Evolutionary conservation across 1,284 basidiomycete genomes (phyloP), one percentile per base, ranked within the genome.

Genomic region (Pseudozyma sp.): DNA sequence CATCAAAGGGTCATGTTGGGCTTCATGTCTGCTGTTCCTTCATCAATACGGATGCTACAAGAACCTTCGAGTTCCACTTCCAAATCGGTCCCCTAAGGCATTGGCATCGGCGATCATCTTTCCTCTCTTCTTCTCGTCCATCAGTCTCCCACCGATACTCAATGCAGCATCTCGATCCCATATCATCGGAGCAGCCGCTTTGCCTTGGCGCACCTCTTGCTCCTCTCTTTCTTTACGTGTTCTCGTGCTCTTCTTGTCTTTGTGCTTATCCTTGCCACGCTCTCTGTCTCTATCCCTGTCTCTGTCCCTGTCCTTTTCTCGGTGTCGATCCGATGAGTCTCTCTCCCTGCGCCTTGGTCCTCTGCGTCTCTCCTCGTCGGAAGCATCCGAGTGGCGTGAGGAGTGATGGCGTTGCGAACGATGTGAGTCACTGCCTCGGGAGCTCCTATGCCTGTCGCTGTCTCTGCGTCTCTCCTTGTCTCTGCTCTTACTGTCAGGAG

Each of bases 161-260:
- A 78, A 59, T 31, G 69, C 70, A 43, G 68, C 65, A n/a, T 78
- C 77, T 25, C 73, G 53, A 49, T 78, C 77, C 77, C 77, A 78
- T 13, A 78, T 64, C 62, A 70, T 54, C 5, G 77, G 73, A 40
- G 65, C 63, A 3, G 60, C 57, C n/a, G 47, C 45, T 50, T 53
- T 73, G 25, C 69, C 69, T 16, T 58, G 52, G n/a, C 57, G 58
- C 31, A 70, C 66, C 3, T 77, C 70, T 12, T 63, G 52, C 45
- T 77, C 60, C 58, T 77, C 70, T 13, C 60, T 56, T 54, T 77
- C 40, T 36, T 74, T 73, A 48, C 64, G 63, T 54, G 60, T 49
- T 31, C 59, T 61, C 8, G 47, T 54, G 31, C 65, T 43, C 12
- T 59, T 63, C 13, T 65, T 44, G 1, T 74, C 59, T 31, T 51